These are phyloP conservation scores for Lasiodiplodia citricola DNA, from an alignment of 2,329 filamentous ascomycete species.

Conservation along the genomic window DNA sequence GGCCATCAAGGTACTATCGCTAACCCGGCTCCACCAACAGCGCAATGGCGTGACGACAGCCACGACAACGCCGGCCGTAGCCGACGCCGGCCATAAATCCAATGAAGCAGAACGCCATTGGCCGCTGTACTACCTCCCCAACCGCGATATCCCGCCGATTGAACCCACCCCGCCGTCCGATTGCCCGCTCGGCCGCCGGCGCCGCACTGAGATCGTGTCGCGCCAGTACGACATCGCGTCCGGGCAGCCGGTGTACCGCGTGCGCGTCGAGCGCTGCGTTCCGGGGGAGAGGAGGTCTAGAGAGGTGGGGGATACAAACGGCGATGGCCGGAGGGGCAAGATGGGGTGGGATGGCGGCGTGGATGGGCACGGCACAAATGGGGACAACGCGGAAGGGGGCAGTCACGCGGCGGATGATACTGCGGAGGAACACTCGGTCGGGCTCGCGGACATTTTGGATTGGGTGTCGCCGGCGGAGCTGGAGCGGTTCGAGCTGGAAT, in stretches of 20 bases:
- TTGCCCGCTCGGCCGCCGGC: neutral
- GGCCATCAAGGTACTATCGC: neutral
- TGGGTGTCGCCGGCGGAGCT: constrained; percentile 19
- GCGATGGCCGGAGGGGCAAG: neutral
- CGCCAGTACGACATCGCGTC: neutral
- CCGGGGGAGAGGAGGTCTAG: neutral
- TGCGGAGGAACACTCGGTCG: neutral
- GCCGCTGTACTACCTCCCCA: neutral
- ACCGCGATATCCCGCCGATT: constrained; percentile 9
- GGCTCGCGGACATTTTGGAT: constrained; percentile 1
- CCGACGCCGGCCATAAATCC: neutral
- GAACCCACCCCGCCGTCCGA: neutral
- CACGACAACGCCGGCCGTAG: neutral
- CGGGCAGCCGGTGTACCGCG: constrained; percentile 16
- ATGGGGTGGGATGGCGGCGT: neutral
- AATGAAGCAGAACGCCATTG: neutral
- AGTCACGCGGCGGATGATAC: neutral
- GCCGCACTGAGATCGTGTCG: neutral
- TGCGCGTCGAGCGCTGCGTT: neutral
- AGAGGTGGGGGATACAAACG: neutral
- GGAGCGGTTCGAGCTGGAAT: constrained; percentile 20
- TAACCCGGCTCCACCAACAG: neutral
- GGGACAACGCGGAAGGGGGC: neutral
- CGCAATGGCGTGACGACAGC: neutral
- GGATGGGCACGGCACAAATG: neutral